These are phyloP conservation scores for Aspergillus puulaauensis DNA, from an alignment of 2,329 filamentous ascomycete species.

Conservation along the genomic window DNA sequence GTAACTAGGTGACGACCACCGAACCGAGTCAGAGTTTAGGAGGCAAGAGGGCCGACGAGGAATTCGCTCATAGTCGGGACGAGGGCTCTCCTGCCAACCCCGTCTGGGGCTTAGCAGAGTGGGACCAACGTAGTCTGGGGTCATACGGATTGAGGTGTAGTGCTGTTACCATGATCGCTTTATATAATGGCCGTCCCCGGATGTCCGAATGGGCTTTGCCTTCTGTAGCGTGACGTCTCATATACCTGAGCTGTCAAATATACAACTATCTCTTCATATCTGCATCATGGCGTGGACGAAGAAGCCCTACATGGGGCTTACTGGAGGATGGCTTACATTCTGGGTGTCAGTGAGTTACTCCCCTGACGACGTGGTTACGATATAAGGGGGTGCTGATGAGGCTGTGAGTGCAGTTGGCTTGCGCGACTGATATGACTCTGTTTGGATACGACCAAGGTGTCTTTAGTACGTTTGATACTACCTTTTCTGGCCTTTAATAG, in stretches of 20 bases:
- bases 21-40: background rate
- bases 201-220: too few relatives aligned
- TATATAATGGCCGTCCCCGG: background rate
- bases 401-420: conserved; percentile 25
- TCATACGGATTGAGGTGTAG: background rate
- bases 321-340: conserved; percentile 56
- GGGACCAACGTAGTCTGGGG: background rate
- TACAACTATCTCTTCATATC: too few relatives aligned
- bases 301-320: conserved; percentile 53
- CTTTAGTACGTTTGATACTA: conserved; percentile 37
- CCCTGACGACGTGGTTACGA: background rate
- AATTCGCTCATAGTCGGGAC: background rate
- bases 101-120: background rate
- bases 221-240: background rate
- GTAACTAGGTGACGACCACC: background rate
- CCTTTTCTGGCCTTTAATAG: background rate
- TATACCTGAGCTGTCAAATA: background rate
- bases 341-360: conserved; percentile 50
- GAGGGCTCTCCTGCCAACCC: background rate
- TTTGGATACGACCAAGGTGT: conserved; percentile 54
- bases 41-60: background rate
- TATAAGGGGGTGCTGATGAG: background rate
- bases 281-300: conserved; percentile 12
- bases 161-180: background rate
- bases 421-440: conserved; percentile 51